These are phyloP conservation scores for Caloboletus firmus DNA, from an alignment of 1,284 basidiomycete genomes.

Conservation along the genomic window DNA sequence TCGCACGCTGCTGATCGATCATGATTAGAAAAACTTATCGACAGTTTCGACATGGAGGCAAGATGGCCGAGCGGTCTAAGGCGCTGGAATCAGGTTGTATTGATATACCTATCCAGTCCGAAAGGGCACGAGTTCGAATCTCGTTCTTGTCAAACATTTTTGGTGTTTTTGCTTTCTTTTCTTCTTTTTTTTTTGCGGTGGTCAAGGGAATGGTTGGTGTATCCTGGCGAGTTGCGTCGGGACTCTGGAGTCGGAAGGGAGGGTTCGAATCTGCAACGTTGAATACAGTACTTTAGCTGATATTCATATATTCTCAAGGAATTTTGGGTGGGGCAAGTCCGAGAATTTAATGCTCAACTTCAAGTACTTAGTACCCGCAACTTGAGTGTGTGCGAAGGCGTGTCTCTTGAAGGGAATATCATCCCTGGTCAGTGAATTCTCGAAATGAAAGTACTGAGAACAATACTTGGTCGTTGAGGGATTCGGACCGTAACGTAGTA, in stretches of 20 bases:
- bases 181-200: neutral
- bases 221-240: neutral
- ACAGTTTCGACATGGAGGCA: slow-evolving; percentile 21
- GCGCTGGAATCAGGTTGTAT: slow-evolving; percentile 44
- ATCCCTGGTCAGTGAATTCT: neutral
- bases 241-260: neutral
- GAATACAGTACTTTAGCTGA: neutral
- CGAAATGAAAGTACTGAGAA: neutral
- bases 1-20: too few relatives aligned
- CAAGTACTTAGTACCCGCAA: too few relatives aligned
- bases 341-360: neutral
- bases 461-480: neutral
- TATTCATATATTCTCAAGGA: neutral
- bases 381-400: neutral
- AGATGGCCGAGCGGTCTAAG: slow-evolving; percentile 68
- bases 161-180: too few relatives aligned
- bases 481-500: neutral
- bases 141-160: slow-evolving; percentile 33
- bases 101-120: slow-evolving; percentile 10
- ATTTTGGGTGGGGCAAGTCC: neutral
- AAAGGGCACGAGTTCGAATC: slow-evolving; percentile 40
- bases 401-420: neutral
- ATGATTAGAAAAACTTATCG: too few relatives aligned
- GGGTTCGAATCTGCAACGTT: neutral
- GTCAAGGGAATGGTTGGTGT: too few relatives aligned